These are phyloP conservation scores for Oehlia diaphana DNA, from an alignment of 192 early-diverging fungal genomes.

Conservation along the genomic window DNA sequence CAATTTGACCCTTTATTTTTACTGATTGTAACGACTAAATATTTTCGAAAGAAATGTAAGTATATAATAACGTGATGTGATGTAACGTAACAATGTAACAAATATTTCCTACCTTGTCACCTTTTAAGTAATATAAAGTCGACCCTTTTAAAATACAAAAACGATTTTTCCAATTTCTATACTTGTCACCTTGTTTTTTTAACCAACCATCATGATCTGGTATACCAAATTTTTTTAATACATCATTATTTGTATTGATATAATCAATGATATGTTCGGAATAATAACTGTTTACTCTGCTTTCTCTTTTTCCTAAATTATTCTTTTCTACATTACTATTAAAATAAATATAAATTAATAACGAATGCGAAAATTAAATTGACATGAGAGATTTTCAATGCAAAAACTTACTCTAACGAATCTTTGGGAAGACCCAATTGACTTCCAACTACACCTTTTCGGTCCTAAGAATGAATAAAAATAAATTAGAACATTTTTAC, in stretches of 20 bases:
- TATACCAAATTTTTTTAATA: slow-evolving; percentile 37
- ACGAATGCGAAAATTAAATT: not conserved
- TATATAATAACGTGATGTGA: not conserved
- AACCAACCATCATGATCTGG: slow-evolving; percentile 64
- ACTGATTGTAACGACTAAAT: no score
- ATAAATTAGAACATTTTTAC: not conserved
- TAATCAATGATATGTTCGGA: slow-evolving; percentile 32
- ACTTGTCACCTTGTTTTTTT: slow-evolving; percentile 59
- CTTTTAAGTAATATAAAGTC: slow-evolving; percentile 60
- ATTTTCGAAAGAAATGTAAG: not conserved
- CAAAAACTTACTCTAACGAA: not conserved
- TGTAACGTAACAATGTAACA: not conserved
- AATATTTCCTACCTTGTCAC: slow-evolving; percentile 38
- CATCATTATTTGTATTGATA: slow-evolving; percentile 34
- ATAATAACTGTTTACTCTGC: slow-evolving; percentile 31
- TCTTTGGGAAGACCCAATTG: not conserved
- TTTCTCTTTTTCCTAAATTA: slow-evolving; percentile 3
- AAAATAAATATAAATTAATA: not conserved
- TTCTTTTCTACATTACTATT: not conserved
- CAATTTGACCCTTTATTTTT: slow-evolving; percentile 56
- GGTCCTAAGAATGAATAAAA: not conserved
- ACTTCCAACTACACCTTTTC: slow-evolving; percentile 10
- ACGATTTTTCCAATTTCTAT: slow-evolving; percentile 61
- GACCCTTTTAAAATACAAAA: slow-evolving; percentile 63
- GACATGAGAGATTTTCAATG: not conserved